phyloP scores from a whole-genome alignment of 2,329 filamentous ascomycete genomes.

The Didymella glomerata region DNA sequence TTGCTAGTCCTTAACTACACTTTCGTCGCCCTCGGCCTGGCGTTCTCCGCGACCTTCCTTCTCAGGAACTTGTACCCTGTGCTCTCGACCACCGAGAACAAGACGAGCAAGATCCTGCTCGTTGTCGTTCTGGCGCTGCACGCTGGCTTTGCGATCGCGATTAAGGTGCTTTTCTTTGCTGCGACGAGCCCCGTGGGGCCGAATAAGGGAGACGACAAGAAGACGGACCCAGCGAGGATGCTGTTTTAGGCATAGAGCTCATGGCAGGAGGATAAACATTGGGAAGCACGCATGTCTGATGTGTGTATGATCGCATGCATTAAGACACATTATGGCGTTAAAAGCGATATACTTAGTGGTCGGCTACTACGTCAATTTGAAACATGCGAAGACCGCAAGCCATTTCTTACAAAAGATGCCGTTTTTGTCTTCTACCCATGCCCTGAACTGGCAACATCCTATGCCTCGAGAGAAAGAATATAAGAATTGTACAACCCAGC shows the following conservation, averaged over 20 bases:
- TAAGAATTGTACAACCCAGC: no score
- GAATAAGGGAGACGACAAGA: constrained; percentile 34
- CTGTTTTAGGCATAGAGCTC: constrained; percentile 12
- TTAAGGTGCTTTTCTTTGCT: constrained; percentile 97
- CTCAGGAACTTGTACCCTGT: constrained; percentile 69
- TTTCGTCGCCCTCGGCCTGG: constrained; percentile 76
- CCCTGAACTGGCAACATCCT: no score
- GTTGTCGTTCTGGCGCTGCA: constrained; percentile 85
- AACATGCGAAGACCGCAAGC: no score
- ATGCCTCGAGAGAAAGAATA: no score
- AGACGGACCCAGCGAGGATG: constrained; percentile 35
- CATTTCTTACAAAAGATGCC: not conserved
- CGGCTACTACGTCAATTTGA: no score
- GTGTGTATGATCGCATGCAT: no score
- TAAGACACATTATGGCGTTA: not conserved
- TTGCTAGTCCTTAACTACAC: constrained; percentile 82
- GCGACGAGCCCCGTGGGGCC: constrained; percentile 54
- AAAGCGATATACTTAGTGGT: no score
- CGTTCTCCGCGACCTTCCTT: constrained; percentile 50
- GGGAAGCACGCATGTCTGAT: no score
- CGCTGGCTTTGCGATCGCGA: constrained; percentile 87
- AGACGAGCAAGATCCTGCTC: constrained; percentile 87
- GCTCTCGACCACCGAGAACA: constrained; percentile 88
- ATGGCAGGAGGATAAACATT: no score
- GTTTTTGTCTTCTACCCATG: not conserved